phyloP scores from a whole-genome alignment of 2,329 filamentous ascomycete genomes.

The Monilinia polystroma region DNA sequence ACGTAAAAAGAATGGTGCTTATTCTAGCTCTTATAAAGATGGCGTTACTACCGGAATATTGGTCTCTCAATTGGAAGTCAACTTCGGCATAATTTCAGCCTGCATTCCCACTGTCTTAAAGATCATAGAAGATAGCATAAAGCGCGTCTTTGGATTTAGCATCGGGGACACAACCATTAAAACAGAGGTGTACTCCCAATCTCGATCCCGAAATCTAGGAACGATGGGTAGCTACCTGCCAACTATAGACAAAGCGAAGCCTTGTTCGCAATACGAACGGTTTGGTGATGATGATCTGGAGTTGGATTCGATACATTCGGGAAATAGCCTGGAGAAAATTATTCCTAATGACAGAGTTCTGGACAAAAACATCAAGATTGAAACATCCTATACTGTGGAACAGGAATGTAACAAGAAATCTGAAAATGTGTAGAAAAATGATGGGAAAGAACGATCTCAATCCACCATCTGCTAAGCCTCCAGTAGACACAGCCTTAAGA shows the following conservation, averaged over 20 bases:
- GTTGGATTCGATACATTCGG: slow-evolving; percentile 14
- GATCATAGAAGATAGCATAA: slow-evolving; percentile 23
- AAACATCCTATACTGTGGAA: slow-evolving; percentile 10
- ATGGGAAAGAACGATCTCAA: background rate
- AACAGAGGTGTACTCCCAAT: background rate
- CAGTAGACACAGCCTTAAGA: background rate
- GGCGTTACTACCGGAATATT: slow-evolving; percentile 21
- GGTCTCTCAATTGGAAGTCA: slow-evolving; percentile 27
- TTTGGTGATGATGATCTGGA: slow-evolving; percentile 18
- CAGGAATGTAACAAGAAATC: background rate
- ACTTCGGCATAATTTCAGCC: slow-evolving; percentile 27
- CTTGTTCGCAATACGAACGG: slow-evolving; percentile 11
- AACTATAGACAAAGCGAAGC: background rate
- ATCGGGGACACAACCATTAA: background rate
- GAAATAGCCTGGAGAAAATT: slow-evolving; percentile 11
- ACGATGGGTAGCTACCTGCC: background rate
- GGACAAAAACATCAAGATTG: slow-evolving; percentile 15
- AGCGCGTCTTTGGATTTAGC: slow-evolving; percentile 13
- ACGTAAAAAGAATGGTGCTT: background rate
- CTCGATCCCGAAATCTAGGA: slow-evolving; percentile 3
- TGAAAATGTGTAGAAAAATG: background rate
- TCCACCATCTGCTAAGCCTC: background rate
- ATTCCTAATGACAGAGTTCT: background rate
- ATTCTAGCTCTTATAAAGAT: slow-evolving; percentile 17
- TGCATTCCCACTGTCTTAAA: slow-evolving; percentile 26